Conservation (phyloP, 192 early-diverging fungal genomes). For the Backusella liffmaniae region DNA sequence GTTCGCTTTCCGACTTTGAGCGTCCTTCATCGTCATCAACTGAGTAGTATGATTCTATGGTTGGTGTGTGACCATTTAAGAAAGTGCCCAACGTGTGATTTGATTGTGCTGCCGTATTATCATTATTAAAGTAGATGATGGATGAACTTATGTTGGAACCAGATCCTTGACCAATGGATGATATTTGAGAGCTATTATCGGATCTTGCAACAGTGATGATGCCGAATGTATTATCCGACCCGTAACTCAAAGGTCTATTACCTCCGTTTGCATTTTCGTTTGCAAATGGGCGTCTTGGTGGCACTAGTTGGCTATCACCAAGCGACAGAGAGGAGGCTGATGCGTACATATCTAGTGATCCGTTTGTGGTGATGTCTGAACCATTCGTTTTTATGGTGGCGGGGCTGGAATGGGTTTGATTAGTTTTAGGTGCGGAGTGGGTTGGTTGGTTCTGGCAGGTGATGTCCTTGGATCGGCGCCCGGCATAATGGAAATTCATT, state of each 20-base stretch:
- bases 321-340: background rate
- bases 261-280: background rate
- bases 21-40: background rate
- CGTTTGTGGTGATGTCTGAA: background rate
- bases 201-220: background rate
- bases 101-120: background rate
- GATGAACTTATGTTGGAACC: background rate
- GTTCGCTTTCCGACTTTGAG: background rate
- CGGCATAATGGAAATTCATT: background rate
- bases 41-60: background rate
- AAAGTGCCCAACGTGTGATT: background rate
- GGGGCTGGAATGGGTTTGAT: background rate
- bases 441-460: background rate
- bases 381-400: background rate
- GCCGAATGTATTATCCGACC: conserved; percentile 11
- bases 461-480: conserved; percentile 10
- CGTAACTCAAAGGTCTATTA: background rate
- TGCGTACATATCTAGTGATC: background rate
- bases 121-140: background rate
- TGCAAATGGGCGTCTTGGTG: background rate
- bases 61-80: background rate
- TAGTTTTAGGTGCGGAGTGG: background rate
- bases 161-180: background rate
- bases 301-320: background rate
- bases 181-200: background rate